Evolutionary conservation across 768 basidiomycete species (phyloP).

Genomic region (Suillus brevipes): DNA sequence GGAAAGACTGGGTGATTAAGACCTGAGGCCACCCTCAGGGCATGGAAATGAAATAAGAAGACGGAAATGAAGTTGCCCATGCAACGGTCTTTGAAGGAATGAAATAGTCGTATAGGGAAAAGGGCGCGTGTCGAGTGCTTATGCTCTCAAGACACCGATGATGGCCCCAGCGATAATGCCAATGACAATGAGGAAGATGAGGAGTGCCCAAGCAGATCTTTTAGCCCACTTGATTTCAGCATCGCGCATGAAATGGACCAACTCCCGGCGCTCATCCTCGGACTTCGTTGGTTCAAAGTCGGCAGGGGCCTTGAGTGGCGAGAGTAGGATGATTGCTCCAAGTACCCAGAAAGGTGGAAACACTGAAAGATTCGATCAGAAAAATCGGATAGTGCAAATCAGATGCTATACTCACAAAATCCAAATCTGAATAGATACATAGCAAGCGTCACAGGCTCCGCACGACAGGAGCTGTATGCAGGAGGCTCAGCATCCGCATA

Average conservation of each 20-base stretch:
- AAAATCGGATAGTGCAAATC: background rate
- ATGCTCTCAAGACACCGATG: conserved; percentile 11
- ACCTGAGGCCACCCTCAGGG: background rate
- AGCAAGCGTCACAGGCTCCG: conserved; percentile 45
- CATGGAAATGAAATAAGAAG: conserved; percentile 3
- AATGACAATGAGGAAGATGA: conserved; percentile 10
- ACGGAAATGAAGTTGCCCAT: conserved; percentile 2
- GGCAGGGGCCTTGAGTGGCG: conserved; percentile 39
- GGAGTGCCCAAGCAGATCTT: conserved; percentile 27
- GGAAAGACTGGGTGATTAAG: background rate
- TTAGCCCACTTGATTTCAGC: conserved; percentile 44
- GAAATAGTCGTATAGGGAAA: background rate
- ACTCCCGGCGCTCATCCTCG: conserved; percentile 32
- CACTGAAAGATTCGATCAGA: conserved; percentile 29
- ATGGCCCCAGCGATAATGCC: conserved; percentile 8
- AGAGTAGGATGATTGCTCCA: conserved; percentile 40
- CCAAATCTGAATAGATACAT: conserved; percentile 51
- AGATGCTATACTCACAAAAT: conserved; percentile 39
- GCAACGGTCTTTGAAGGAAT: background rate
- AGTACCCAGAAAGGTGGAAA: conserved; percentile 52
- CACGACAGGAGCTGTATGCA: conserved; percentile 31
- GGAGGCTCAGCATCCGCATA: conserved; percentile 34
- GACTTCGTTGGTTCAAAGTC: conserved; percentile 34
- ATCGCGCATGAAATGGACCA: conserved; percentile 34
- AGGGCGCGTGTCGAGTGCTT: background rate